Conservation (phyloP, 768 basidiomycete genomes). For the Tricholomella constricta region DNA sequence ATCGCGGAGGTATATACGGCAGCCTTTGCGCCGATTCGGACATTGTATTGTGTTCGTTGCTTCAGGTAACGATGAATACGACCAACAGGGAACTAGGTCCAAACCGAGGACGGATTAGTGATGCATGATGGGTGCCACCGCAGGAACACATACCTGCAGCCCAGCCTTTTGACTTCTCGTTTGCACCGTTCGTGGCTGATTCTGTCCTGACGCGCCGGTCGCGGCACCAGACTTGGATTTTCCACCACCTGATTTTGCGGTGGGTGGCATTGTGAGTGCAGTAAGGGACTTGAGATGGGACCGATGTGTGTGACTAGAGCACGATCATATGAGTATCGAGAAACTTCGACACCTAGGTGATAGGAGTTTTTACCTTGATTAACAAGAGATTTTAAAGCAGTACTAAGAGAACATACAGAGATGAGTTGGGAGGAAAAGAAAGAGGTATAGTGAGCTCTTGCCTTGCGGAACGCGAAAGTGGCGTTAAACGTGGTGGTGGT, state of each 20-base stretch:
- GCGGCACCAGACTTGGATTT: conserved; percentile 58
- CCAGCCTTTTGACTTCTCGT: conserved; percentile 86
- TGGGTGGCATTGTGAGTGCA: conserved; percentile 42
- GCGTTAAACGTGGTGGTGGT: conserved; percentile 41
- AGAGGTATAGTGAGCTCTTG: conserved; percentile 14
- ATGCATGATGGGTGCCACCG: not conserved
- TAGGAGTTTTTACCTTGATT: conserved; percentile 21
- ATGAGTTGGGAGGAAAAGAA: not conserved
- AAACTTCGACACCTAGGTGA: not conserved
- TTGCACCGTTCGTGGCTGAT: conserved; percentile 47
- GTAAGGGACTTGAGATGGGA: not conserved
- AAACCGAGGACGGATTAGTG: not conserved
- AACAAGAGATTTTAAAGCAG: not conserved
- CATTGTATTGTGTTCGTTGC: conserved; percentile 88
- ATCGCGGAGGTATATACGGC: conserved; percentile 97
- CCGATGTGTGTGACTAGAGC: not conserved
- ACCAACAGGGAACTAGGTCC: conserved; percentile 86
- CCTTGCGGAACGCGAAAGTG: conserved; percentile 31
- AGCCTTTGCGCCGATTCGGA: conserved; percentile 96
- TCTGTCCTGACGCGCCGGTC: conserved; percentile 28
- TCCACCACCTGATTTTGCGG: conserved; percentile 59
- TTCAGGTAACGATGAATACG: conserved; percentile 98
- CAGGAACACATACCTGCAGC: conserved; percentile 61
- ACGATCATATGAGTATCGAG: not conserved
- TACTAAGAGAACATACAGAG: not conserved